phyloP scores from a whole-genome alignment of 2,329 filamentous ascomycete species.

The Aureobasidium pullulans region DNA sequence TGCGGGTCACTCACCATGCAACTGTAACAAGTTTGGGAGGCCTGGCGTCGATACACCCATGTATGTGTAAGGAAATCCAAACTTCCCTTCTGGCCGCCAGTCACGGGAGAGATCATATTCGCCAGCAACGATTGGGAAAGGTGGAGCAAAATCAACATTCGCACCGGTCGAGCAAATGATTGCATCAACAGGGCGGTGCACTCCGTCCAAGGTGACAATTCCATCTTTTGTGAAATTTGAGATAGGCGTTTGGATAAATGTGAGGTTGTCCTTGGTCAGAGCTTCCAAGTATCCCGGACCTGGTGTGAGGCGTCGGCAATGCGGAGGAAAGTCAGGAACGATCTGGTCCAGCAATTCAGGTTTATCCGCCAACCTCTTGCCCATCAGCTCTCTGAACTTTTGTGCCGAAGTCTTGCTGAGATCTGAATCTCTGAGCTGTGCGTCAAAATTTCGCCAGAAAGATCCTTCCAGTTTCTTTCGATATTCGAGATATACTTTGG shows the following conservation, averaged over 20 bases:
- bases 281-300: conserved; percentile 36
- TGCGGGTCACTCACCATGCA: conserved; percentile 41
- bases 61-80: conserved; percentile 61
- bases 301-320: conserved; percentile 39
- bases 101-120: conserved; percentile 47
- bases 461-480: conserved; percentile 40
- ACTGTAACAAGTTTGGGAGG: conserved; percentile 61
- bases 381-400: conserved; percentile 38
- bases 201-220: conserved; percentile 54
- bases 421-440: conserved; percentile 30
- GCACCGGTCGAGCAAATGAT: conserved; percentile 46
- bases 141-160: conserved; percentile 27
- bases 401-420: conserved; percentile 21
- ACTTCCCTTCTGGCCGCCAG: conserved; percentile 50
- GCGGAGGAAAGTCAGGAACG: conserved; percentile 34
- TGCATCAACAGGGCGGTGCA: conserved; percentile 52
- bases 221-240: conserved; percentile 50
- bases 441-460: conserved; percentile 47
- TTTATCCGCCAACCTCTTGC: conserved; percentile 41
- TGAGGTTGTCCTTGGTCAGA: conserved; percentile 24
- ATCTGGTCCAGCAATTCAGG: conserved; percentile 33
- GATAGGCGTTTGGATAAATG: conserved; percentile 53
- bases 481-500: conserved; percentile 49
- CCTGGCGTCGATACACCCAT: conserved; percentile 55
- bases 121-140: conserved; percentile 52